A percentile compares a stretch with the other conserved stretches of the same genome.
Evolutionary conservation across 495 filamentous ascomycete genomes (phyloP).

Genomic region (Talaromyces nanjingensis): DNA sequence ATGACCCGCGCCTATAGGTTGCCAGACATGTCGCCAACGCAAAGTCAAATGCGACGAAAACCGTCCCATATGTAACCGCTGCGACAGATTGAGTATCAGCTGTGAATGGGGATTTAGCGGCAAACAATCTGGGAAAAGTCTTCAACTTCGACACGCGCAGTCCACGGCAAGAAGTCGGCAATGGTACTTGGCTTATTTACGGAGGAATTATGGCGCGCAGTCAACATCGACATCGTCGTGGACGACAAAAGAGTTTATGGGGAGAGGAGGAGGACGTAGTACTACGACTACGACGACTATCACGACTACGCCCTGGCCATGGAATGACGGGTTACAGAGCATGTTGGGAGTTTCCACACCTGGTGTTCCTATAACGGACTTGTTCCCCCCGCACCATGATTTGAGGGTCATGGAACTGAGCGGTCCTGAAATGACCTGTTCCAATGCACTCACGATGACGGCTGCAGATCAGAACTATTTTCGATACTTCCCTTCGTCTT

Average conservation of each 20-base stretch:
- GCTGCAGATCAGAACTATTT: slow-evolving; percentile 35
- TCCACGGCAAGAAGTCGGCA: slow-evolving; percentile 14
- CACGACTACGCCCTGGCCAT: slow-evolving; percentile 7
- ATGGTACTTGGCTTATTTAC: not conserved
- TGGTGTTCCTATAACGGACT: slow-evolving; percentile 17
- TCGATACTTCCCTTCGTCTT: slow-evolving; percentile 36
- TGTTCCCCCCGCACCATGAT: not conserved
- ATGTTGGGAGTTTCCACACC: slow-evolving; percentile 10
- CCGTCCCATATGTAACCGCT: slow-evolving; percentile 42
- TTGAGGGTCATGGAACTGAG: not conserved
- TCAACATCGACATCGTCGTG: slow-evolving; percentile 11
- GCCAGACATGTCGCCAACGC: slow-evolving; percentile 48
- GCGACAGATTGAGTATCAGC: slow-evolving; percentile 16
- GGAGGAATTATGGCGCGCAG: not conserved
- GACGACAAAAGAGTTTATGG: slow-evolving; percentile 11
- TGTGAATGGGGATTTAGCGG: slow-evolving; percentile 35
- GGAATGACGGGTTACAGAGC: slow-evolving; percentile 3
- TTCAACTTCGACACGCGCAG: slow-evolving; percentile 26
- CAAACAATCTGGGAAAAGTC: slow-evolving; percentile 15
- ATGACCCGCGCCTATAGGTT: slow-evolving; percentile 19
- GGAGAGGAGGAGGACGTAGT: slow-evolving; percentile 1
- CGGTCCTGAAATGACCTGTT: slow-evolving; percentile 21
- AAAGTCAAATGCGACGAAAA: slow-evolving; percentile 52
- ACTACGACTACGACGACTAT: slow-evolving; percentile 5
- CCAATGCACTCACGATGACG: slow-evolving; percentile 30